These are phyloP conservation scores for Melocanna baccifera DNA, from an alignment of 176 grass and related monocot species.

Conservation along the genomic window DNA sequence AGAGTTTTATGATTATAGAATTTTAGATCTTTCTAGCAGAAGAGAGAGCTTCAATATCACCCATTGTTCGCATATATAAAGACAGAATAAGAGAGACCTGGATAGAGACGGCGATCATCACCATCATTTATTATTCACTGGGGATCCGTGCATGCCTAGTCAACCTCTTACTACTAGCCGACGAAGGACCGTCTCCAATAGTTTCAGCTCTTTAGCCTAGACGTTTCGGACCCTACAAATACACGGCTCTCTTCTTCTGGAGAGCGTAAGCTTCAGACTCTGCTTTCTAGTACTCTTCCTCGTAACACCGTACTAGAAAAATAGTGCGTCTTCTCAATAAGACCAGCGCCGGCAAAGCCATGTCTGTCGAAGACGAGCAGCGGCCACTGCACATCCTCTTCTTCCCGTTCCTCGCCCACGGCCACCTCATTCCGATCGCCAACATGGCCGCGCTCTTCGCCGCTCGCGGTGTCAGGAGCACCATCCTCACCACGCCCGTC, in stretches of 20 bases:
- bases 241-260: too few species aligned
- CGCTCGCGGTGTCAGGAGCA: constrained; percentile 49
- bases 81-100: too few species aligned
- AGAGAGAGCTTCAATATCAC: too few species aligned
- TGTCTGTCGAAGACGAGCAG: constrained; percentile 21
- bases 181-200: background rate
- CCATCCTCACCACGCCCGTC: constrained; percentile 53
- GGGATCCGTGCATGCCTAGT: too few species aligned
- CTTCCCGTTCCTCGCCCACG: constrained; percentile 52
- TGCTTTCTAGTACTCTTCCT: background rate
- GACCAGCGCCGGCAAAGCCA: background rate
- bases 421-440: constrained; percentile 57
- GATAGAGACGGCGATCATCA: too few species aligned
- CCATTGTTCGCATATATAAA: too few species aligned
- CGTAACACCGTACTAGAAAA: background rate
- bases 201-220: too few species aligned
- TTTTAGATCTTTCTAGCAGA: too few species aligned
- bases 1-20: too few species aligned
- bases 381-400: constrained; percentile 60
- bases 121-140: too few species aligned
- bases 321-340: background rate
- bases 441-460: constrained; percentile 62
- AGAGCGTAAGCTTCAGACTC: background rate
- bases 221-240: background rate
- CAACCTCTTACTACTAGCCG: background rate